phyloP scores from a whole-genome alignment of 345 rosid genomes.

The Eucalyptus regnans region DNA sequence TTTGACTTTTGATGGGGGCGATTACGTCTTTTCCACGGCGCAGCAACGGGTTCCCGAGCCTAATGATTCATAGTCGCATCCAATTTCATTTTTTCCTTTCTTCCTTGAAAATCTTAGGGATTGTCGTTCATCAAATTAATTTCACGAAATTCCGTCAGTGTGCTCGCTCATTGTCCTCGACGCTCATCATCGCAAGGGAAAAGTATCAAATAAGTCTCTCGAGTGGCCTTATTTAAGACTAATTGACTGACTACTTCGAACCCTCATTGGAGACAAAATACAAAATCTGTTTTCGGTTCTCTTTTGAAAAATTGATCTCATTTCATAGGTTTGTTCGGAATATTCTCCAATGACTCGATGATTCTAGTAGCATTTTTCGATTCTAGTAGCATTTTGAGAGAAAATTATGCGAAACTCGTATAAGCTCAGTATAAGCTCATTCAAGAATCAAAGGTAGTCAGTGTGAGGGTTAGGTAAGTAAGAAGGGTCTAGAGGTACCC shows the following conservation, averaged over 20 bases:
- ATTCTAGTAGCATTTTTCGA: background rate
- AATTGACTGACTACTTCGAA: background rate
- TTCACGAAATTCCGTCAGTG: background rate
- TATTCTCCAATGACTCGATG: rapidly evolving
- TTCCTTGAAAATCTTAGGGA: background rate
- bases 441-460: background rate
- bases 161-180: background rate
- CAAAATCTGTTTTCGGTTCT: rapidly evolving
- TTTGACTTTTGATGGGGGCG: background rate
- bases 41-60: background rate
- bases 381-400: background rate
- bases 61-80: background rate
- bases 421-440: background rate
- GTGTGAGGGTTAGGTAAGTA: background rate
- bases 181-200: background rate
- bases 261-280: background rate
- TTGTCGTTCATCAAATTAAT: background rate
- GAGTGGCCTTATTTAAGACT: background rate
- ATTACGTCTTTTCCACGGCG: background rate
- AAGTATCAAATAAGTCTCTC: background rate
- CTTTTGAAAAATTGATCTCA: background rate
- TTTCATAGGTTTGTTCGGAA: background rate
- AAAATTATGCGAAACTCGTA: background rate
- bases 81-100: background rate
- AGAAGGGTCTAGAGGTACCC: background rate